Base-by-base conservation (phyloP, 2,329 filamentous ascomycete species). In the Thielaviopsis punctulata region DNA sequence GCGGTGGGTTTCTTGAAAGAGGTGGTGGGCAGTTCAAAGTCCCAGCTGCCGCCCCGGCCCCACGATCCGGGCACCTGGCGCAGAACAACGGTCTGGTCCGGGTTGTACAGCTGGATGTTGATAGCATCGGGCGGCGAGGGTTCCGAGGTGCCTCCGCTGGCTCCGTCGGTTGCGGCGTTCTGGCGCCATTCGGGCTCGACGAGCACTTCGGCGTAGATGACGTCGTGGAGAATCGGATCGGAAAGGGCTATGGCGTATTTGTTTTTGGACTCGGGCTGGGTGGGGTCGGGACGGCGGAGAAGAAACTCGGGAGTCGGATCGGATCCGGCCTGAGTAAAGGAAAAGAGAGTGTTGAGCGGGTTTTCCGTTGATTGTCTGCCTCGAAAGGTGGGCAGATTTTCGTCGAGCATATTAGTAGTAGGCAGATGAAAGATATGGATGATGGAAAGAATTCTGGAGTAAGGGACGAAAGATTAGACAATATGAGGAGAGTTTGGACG, bases 101-200 rank as follows among this genome's bases (percentile, higher is more conserved):
- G 92, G 63, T 95, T 92, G 72, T 95, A 96, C 2, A 98, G 79
- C 60, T 90, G 83, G 39, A 96, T 75, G n/a, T 75, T 73, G 64
- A 96, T 95, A 51, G 78, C 72, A 53, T 82, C 80, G 0, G 90
- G 89, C 15, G 53, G 50, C 12, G 49, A 47, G n/a, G 48, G 44
- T 15, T 45, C 49, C 4, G n/a, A 24, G n/a, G 44, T 25, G 4
- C 43, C 50, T 7, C 45, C 45, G 44, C 45, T 47, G 10, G 45
- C 45, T 12, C 50, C 50, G 48, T 55, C 53, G 15, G 43, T 13
- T 30, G 46, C 53, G 13, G 46, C 36, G 12, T 41, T 24, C 54
- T 90, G 85, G 22, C 83, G 79, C 84, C 89, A 95, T 65, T 87
- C 82, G 6, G 90, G 90, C 59, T 80, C 76, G 52, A 94, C 78